Evolutionary conservation across 805 yeast genomes (phyloP).

Genomic region (Metschnikowia kofuensis): DNA sequence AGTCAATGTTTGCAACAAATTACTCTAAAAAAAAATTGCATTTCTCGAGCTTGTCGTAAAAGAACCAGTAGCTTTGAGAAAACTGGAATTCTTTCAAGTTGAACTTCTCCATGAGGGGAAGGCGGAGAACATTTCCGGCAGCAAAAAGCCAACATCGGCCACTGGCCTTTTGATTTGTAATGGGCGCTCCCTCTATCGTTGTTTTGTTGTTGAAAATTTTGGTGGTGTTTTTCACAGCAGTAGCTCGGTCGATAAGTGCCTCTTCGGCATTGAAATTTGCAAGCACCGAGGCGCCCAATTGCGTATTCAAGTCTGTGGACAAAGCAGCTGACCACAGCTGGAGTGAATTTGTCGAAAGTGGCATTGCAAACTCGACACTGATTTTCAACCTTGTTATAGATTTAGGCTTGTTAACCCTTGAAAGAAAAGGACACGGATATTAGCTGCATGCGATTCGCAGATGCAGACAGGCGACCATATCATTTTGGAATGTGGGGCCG

Average conservation of each 20-base stretch:
- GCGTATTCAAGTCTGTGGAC: conserved; percentile 9
- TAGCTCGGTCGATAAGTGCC: conserved; percentile 17
- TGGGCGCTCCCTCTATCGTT: conserved; percentile 55
- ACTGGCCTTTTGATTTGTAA: conserved; percentile 25
- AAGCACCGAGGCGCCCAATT: conserved; percentile 14
- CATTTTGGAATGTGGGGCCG: not conserved
- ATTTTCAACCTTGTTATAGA: not conserved
- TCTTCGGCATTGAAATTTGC: conserved; percentile 17
- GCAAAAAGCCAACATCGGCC: conserved; percentile 24
- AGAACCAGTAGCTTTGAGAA: conserved; percentile 21
- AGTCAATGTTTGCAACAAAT: conserved; percentile 16
- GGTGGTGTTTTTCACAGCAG: conserved; percentile 17
- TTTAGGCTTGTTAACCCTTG: not conserved
- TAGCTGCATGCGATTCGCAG: not conserved
- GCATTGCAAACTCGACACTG: not conserved
- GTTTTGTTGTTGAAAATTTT: conserved; percentile 43
- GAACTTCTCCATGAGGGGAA: conserved; percentile 17
- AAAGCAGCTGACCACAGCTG: conserved; percentile 11
- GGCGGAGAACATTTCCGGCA: conserved; percentile 18
- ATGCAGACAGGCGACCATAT: too few species aligned
- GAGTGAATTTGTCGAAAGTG: conserved; percentile 5
- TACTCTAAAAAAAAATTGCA: conserved; percentile 19
- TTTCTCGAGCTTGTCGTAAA: conserved; percentile 21
- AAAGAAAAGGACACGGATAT: too few species aligned
- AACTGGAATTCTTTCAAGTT: conserved; percentile 21